Evolutionary conservation across 305 asterid species (phyloP).

Genomic region (Rubia tinctorum): DNA sequence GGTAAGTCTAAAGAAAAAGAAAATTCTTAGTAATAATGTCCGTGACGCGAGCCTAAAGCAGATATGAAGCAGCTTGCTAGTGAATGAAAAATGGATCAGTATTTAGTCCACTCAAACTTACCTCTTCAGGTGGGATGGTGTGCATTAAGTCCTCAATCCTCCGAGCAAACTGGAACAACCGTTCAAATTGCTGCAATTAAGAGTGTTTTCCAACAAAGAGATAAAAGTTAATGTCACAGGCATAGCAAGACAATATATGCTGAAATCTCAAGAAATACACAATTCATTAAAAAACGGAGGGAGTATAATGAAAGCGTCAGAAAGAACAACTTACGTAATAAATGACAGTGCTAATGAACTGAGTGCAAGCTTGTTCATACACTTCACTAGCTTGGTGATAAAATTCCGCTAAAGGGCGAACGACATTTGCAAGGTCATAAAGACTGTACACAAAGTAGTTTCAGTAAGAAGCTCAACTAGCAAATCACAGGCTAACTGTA

Average conservation of each 20-base stretch:
- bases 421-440: slow-evolving; percentile 95
- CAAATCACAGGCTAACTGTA: background rate
- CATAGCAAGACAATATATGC: background rate
- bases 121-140: slow-evolving; percentile 97
- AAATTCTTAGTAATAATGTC: background rate
- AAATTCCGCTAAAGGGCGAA: slow-evolving; percentile 86
- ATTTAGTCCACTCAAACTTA: slow-evolving; percentile 26
- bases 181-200: slow-evolving; percentile 86
- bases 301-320: no score
- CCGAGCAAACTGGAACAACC: slow-evolving; percentile 91
- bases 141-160: slow-evolving; percentile 93
- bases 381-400: slow-evolving; percentile 99
- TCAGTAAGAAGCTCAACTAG: slow-evolving; percentile 29
- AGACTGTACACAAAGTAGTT: slow-evolving; percentile 56
- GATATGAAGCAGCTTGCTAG: background rate
- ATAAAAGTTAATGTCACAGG: background rate
- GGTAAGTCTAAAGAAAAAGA: slow-evolving; percentile 5
- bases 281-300: no score
- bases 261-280: background rate
- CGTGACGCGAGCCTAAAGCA: background rate
- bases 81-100: slow-evolving; percentile 4
- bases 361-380: slow-evolving; percentile 93
- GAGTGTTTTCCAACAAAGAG: background rate
- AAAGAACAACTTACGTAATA: slow-evolving; percentile 55
- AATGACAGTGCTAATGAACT: slow-evolving; percentile 79